Evolutionary conservation across 805 yeast genomes (phyloP).

Genomic region (Candida pseudofarinosa): DNA sequence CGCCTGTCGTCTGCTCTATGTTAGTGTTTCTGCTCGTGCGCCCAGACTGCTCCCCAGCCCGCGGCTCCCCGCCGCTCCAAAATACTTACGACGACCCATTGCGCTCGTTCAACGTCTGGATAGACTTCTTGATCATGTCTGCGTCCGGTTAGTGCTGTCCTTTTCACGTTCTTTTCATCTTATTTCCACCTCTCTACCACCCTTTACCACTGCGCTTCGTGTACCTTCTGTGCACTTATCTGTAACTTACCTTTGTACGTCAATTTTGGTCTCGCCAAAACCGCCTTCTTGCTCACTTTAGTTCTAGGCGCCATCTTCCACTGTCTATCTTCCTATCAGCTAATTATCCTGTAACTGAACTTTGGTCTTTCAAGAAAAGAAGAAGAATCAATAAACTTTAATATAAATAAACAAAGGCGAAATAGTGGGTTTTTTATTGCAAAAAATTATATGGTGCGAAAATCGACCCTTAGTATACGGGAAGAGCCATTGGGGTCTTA

Average conservation of each 20-base stretch:
- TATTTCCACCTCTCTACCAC: not conserved
- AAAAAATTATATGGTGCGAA: conserved; percentile 4
- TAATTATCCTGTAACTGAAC: not conserved
- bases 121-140: conserved; percentile 68
- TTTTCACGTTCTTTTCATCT: conserved; percentile 1
- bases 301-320: conserved; percentile 35
- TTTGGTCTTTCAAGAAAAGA: not conserved
- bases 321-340: not conserved
- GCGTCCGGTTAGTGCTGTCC: conserved; percentile 6
- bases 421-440: conserved; percentile 8
- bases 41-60: no score
- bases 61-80: no score
- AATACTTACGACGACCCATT: conserved; percentile 65
- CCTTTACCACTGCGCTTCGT: not conserved
- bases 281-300: conserved; percentile 15
- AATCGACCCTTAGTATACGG: no score
- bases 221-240: not conserved
- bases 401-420: conserved; percentile 9
- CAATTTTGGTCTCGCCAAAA: conserved; percentile 26
- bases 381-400: conserved; percentile 4
- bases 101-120: conserved; percentile 69
- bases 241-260: conserved; percentile 45
- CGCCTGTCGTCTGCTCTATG: conserved; percentile 64
- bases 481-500: no score
- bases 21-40: conserved; percentile 8